These are phyloP conservation scores for Penicillium thymicola DNA, from an alignment of 2,329 filamentous ascomycete genomes.

Conservation along the genomic window DNA sequence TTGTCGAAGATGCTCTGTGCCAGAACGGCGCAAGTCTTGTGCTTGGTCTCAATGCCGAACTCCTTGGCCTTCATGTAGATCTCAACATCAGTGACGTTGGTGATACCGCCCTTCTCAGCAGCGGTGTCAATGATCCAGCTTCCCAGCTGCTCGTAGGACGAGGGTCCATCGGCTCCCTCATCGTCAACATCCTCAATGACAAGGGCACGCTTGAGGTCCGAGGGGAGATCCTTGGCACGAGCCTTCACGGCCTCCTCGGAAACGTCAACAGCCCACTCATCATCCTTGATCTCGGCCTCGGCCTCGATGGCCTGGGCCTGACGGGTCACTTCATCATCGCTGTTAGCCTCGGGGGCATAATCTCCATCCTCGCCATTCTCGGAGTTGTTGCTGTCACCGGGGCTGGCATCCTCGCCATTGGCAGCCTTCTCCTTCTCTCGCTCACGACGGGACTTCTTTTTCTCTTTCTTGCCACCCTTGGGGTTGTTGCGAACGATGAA, in stretches of 20 bases:
- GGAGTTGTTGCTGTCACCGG: conserved; percentile 63
- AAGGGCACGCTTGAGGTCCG: conserved; percentile 89
- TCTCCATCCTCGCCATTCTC: conserved; percentile 64
- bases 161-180: conserved; percentile 74
- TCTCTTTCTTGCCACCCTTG: conserved; percentile 94
- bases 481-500: conserved; percentile 93
- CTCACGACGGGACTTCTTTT: conserved; percentile 75
- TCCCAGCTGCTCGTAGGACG: conserved; percentile 83
- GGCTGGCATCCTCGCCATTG: conserved; percentile 58
- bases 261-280: conserved; percentile 95
- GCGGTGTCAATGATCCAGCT: conserved; percentile 82
- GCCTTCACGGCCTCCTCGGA: conserved; percentile 93
- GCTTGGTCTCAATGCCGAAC: conserved; percentile 88
- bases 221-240: conserved; percentile 87
- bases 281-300: conserved; percentile 69
- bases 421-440: conserved; percentile 74
- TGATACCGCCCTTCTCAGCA: conserved; percentile 66
- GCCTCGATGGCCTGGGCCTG: conserved; percentile 71
- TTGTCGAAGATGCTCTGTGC: conserved; percentile 93
- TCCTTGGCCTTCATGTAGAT: conserved; percentile 98
- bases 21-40: conserved; percentile 87
- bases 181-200: conserved; percentile 76
- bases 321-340: conserved; percentile 88
- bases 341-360: conserved; percentile 66
- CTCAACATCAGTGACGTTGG: conserved; percentile 79